Evolutionary conservation across 495 filamentous ascomycete genomes (phyloP).

Genomic region (Penicillium mononematosum): DNA sequence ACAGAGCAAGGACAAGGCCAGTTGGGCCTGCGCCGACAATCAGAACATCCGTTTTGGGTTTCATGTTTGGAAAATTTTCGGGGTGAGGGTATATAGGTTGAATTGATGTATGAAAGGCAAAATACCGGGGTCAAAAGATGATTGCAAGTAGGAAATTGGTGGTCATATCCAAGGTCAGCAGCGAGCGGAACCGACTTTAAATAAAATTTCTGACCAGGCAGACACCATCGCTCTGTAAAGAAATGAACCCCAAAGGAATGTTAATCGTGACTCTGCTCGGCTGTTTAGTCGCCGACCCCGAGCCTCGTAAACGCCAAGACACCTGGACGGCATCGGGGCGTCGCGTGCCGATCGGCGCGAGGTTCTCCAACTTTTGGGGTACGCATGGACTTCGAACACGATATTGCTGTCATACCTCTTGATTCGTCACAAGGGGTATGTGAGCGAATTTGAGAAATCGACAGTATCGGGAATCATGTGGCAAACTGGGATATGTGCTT

Average conservation of each 20-base stretch:
- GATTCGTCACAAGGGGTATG: background rate
- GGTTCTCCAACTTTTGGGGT: background rate
- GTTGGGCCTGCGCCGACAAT: conserved; percentile 44
- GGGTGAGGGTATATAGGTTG: background rate
- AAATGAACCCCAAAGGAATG: background rate
- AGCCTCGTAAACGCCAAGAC: background rate
- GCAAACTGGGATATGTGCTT: too few relatives aligned
- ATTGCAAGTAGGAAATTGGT: background rate
- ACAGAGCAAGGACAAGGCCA: conserved; percentile 43
- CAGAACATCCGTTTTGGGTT: conserved; percentile 34
- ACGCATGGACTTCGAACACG: background rate
- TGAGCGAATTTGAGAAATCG: background rate
- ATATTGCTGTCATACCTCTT: background rate
- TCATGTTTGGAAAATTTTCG: conserved; percentile 5
- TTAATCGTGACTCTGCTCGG: conserved; percentile 8
- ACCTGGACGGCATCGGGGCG: conserved; percentile 5
- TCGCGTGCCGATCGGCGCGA: conserved; percentile 18
- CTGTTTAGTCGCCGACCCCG: conserved; percentile 19
- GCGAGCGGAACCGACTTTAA: background rate
- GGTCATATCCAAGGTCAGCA: background rate
- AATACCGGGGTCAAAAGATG: background rate
- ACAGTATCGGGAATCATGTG: background rate
- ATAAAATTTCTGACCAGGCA: background rate
- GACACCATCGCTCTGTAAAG: background rate
- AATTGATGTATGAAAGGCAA: background rate